A percentile compares a stretch with the other conserved stretches of the same genome.
Conservation (phyloP, 331 rosid genomes). For the Ulmus americana region DNA sequence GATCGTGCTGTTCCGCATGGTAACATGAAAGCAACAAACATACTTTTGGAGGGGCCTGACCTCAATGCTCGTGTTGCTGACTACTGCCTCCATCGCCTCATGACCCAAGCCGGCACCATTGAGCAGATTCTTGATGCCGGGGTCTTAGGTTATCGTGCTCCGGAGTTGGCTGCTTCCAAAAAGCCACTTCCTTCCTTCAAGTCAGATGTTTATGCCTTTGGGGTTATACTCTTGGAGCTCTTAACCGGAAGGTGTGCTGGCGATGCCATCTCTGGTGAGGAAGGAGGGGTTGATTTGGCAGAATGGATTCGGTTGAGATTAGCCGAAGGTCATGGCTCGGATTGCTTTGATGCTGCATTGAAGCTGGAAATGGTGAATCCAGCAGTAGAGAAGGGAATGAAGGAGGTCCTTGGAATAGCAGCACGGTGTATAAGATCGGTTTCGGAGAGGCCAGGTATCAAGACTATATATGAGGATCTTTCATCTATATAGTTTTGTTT, state of each 20-base stretch:
- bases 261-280: constrained; percentile 80
- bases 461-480: constrained; percentile 89
- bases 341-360: constrained; percentile 72
- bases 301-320: constrained; percentile 79
- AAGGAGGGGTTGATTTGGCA: constrained; percentile 76
- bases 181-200: constrained; percentile 93
- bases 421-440: constrained; percentile 66
- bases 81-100: constrained; percentile 94
- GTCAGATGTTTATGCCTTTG: constrained; percentile 93
- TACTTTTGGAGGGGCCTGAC: constrained; percentile 77
- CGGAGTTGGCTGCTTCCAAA: constrained; percentile 88
- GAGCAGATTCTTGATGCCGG: constrained; percentile 98
- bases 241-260: constrained; percentile 95
- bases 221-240: constrained; percentile 81
- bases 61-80: constrained; percentile 91
- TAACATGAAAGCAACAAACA: constrained; percentile 83
- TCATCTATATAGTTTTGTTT: constrained; percentile 64
- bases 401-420: constrained; percentile 81
- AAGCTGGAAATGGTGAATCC: constrained; percentile 55
- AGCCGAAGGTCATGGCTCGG: constrained; percentile 78
- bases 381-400: constrained; percentile 79
- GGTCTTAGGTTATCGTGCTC: constrained; percentile 86
- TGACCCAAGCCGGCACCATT: constrained; percentile 90
- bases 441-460: constrained; percentile 90
- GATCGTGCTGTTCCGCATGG: constrained; percentile 99